Base-by-base conservation (phyloP, 495 filamentous ascomycete genomes). In the Hyaloscypha finlandica region DNA sequence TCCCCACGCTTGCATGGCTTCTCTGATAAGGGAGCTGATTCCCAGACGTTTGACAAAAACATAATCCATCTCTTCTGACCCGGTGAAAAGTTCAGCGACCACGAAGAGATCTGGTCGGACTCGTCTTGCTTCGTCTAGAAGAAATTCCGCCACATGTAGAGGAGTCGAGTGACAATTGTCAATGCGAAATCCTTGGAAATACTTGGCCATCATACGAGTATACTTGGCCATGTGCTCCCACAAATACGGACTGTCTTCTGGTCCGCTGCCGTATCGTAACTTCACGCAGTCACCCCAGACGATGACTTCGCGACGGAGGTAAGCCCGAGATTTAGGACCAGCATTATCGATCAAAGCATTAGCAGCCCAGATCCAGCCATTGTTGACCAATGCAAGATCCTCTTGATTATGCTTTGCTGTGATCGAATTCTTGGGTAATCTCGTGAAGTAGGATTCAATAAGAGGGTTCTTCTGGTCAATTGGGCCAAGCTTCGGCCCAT, bases 261-360 rank as follows among this genome's bases (percentile, higher is more conserved):
- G 91, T 1, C 86, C 83, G 16, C 79, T 82, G 12, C 96, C 96
- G 74, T 97, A 99, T 9, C 96, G 88, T 22, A 99, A 86, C 81
- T 98, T 99, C 8, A 97, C 95, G 78, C 96, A 99, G 74, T 99
- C 96, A 20, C 92, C 92, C 96, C 96, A 99, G 45, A 96, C 91
- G 69, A 99, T 98, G 59, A 99, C 92, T 76, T 99, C 93, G 52
- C 96, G 86, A 29, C 93, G 88, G 6, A 98, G 84, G 72, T 99
- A 99, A 42, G 94, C 92, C 51, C 89, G 89, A 2, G 94, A 97
- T 51, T 90, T 77, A 0, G 92, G 89, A 0, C 96, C 96, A 20
- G 96, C 96, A 74, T 97, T 94, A 77, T 99, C 96, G 30, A 90
- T 87, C 78, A 98, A 85, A 0, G 93, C 93, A 74, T 97, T 93